These are phyloP conservation scores for Haplosporangium gracile DNA, from an alignment of 192 early-diverging fungal genomes.

Conservation along the genomic window DNA sequence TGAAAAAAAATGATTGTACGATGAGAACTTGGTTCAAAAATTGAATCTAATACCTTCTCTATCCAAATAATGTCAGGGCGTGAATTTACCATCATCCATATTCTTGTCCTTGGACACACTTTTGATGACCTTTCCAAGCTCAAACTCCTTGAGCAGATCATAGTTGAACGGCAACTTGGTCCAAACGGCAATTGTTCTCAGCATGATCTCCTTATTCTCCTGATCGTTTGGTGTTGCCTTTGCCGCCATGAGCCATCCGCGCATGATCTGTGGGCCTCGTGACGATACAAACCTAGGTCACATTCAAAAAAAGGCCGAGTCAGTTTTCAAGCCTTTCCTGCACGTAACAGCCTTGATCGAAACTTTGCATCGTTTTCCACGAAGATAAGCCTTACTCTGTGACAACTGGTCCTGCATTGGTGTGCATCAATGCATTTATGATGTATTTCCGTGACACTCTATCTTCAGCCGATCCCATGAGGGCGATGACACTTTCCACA, in stretches of 20 bases:
- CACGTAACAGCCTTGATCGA: no score
- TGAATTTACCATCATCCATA: conserved; percentile 24
- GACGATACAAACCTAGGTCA: conserved; percentile 19
- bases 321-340: no score
- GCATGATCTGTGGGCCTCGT: conserved; percentile 12
- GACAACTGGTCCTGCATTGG: conserved; percentile 10
- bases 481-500: background rate
- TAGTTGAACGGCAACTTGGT: conserved; percentile 29
- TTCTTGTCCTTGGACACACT: conserved; percentile 23
- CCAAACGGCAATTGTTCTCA: conserved; percentile 24
- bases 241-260: conserved; percentile 25
- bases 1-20: no score
- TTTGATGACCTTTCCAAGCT: conserved; percentile 31
- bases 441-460: conserved; percentile 23
- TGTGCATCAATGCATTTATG: conserved; percentile 23
- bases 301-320: background rate
- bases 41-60: no score
- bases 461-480: conserved; percentile 20
- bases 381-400: conserved; percentile 6
- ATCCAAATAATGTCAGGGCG: no score
- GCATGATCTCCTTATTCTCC: conserved; percentile 18
- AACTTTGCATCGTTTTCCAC: no score
- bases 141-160: conserved; percentile 15
- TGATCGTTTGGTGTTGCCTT: background rate
- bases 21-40: no score